phyloP scores from a whole-genome alignment of 495 filamentous ascomycete species.

The Apodospora peruviana region DNA sequence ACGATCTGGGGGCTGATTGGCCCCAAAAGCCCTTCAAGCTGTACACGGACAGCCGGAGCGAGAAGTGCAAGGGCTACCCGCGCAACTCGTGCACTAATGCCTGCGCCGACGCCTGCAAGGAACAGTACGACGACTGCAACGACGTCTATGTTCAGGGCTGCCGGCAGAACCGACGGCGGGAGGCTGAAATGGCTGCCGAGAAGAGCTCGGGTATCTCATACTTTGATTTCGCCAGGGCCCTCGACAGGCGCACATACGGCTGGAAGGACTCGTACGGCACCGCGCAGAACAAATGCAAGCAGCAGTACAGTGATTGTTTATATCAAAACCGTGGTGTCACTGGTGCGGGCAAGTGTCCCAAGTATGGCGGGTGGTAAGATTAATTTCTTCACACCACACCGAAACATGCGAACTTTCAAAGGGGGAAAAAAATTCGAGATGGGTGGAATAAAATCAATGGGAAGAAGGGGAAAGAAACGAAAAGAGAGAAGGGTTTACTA shows the following conservation, averaged over 20 bases:
- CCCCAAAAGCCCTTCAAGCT: conserved; percentile 38
- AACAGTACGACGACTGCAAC: conserved; percentile 41
- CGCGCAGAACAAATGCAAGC: conserved; percentile 32
- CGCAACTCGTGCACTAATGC: conserved; percentile 22
- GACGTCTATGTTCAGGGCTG: conserved; percentile 40
- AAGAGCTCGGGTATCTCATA: too few relatives aligned
- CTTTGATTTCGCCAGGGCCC: conserved; percentile 8
- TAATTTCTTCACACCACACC: too few relatives aligned
- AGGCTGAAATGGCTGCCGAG: not conserved
- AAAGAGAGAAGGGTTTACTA: too few relatives aligned
- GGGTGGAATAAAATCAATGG: not conserved
- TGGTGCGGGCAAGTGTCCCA: conserved; percentile 17
- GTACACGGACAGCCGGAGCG: conserved; percentile 31
- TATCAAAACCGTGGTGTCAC: conserved; percentile 6
- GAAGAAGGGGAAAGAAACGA: not conserved
- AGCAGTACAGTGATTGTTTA: conserved; percentile 38
- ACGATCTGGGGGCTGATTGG: conserved; percentile 36
- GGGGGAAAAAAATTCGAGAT: not conserved
- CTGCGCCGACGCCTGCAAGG: conserved; percentile 44
- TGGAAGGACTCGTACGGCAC: conserved; percentile 20
- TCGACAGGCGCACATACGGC: conserved; percentile 11
- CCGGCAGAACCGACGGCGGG: conserved; percentile 1
- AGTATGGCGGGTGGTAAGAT: conserved; percentile 2
- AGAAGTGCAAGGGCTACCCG: conserved; percentile 32
- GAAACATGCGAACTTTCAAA: not conserved